A percentile compares a stretch with the other conserved stretches of the same genome.
phyloP scores from a whole-genome alignment of 1,139 yeast genomes.

The Geotrichum histeridarum region DNA sequence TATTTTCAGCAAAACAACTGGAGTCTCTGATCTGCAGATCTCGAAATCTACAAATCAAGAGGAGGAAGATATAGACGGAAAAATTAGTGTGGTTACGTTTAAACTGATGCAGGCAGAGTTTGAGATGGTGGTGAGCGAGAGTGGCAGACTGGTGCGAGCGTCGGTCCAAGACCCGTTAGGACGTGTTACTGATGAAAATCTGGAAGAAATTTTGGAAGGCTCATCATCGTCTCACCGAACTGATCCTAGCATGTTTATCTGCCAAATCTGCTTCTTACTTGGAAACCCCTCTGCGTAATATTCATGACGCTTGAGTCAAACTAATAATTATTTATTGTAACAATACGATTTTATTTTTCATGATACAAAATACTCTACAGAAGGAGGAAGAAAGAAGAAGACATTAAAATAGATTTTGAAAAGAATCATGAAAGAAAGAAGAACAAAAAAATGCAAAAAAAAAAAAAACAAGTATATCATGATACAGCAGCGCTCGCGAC shows the following conservation, averaged over 20 bases:
- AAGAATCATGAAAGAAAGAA: background rate
- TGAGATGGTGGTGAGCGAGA: background rate
- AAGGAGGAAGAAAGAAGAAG: background rate
- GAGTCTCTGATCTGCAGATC: constrained; percentile 14
- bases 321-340: background rate
- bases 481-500: background rate
- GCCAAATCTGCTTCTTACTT: constrained; percentile 3
- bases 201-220: background rate
- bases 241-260: constrained; percentile 3
- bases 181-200: background rate
- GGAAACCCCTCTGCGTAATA: background rate
- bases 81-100: background rate
- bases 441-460: background rate
- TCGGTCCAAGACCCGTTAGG: constrained; percentile 2
- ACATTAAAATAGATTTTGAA: background rate
- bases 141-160: constrained; percentile 5
- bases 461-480: background rate
- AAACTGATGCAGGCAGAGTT: constrained; percentile 2
- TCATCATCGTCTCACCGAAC: background rate
- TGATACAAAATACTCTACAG: background rate
- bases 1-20: constrained; percentile 20
- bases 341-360: background rate
- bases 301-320: background rate
- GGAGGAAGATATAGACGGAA: background rate
- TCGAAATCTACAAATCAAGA: background rate